phyloP scores from a whole-genome alignment of 2,329 filamentous ascomycete species.

The Huntiella bhutanensis region DNA sequence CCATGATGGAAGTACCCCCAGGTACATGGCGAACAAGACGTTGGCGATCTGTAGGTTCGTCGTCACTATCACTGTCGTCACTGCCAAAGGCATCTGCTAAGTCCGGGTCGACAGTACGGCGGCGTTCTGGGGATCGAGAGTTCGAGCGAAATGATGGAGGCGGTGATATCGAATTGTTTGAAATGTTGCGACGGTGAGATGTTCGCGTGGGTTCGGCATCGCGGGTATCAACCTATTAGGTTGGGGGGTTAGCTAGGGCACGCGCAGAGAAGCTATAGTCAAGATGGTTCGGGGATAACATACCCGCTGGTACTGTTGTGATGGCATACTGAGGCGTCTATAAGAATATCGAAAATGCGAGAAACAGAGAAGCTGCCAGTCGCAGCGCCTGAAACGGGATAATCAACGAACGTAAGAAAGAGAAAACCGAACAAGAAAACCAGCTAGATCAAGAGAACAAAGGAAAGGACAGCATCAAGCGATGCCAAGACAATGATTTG shows the following conservation, averaged over 20 bases:
- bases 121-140: conserved; percentile 37
- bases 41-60: conserved; percentile 65
- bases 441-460: background rate
- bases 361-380: background rate
- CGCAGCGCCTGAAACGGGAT: background rate
- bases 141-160: conserved; percentile 80
- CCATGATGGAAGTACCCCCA: conserved; percentile 9
- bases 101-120: conserved; percentile 46
- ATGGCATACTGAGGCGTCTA: background rate
- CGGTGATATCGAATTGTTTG: conserved; percentile 33
- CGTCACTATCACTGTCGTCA: conserved; percentile 29
- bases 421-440: background rate
- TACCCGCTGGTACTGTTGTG: conserved; percentile 11
- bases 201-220: conserved; percentile 26
- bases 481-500: too few species aligned
- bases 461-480: background rate
- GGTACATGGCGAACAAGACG: conserved; percentile 50
- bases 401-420: background rate
- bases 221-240: conserved; percentile 31
- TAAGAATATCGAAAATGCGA: background rate
- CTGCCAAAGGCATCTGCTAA: conserved; percentile 85
- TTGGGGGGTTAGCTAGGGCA: background rate
- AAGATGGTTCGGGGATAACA: background rate
- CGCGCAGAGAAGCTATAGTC: background rate
- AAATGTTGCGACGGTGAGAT: conserved; percentile 20